A percentile compares a stretch with the other conserved stretches of the same genome.
phyloP scores from a whole-genome alignment of 345 rosid genomes.

The Abelmoschus esculentus region DNA sequence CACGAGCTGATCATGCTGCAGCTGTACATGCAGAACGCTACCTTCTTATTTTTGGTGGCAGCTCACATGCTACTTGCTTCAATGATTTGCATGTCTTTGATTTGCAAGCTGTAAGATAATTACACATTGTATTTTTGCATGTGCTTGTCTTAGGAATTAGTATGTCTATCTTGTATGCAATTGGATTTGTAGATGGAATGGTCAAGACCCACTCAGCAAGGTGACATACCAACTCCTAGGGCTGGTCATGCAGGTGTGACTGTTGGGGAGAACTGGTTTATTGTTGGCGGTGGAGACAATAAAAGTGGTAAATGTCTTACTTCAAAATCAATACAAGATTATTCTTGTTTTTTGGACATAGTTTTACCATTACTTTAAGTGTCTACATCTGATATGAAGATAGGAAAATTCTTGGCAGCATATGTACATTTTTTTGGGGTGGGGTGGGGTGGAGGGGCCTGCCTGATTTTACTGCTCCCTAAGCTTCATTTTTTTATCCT shows the following conservation, averaged over 20 bases:
- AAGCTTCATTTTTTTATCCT: conserved; percentile 8
- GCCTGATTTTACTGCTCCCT: not conserved
- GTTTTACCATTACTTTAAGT: not conserved
- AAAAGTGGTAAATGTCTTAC: conserved; percentile 61
- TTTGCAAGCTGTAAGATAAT: conserved; percentile 79
- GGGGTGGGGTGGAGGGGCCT: no score
- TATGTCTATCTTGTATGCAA: conserved; percentile 9
- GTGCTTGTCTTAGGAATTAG: not conserved
- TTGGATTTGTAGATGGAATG: conserved; percentile 78
- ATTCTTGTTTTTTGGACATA: not conserved
- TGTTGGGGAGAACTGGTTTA: conserved; percentile 97
- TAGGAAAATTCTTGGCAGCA: not conserved
- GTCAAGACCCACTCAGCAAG: conserved; percentile 94
- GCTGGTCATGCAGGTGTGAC: conserved; percentile 98
- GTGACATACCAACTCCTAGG: conserved; percentile 80
- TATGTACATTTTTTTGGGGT: not conserved
- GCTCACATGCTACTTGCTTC: conserved; percentile 90
- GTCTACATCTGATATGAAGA: not conserved
- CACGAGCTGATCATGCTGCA: conserved; percentile 97
- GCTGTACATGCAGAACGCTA: conserved; percentile 94
- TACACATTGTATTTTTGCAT: conserved; percentile 10
- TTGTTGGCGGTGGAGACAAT: conserved; percentile 99
- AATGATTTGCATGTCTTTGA: conserved; percentile 96
- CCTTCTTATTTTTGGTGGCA: conserved; percentile 96
- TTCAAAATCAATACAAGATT: conserved; percentile 7